Conservation (phyloP, 2,329 filamentous ascomycete genomes). For the Clarireedia hainanense region DNA sequence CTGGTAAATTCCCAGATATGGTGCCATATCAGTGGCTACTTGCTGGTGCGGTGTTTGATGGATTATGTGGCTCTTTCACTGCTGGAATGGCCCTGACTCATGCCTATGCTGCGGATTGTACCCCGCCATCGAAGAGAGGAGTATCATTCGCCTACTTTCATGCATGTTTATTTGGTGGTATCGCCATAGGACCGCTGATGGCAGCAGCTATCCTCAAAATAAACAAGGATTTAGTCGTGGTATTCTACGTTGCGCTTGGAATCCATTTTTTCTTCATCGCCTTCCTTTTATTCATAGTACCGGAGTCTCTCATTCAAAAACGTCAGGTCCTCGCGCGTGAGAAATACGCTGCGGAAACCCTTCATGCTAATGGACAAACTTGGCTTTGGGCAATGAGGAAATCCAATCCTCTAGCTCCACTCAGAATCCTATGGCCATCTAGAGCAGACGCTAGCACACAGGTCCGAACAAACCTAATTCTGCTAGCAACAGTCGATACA, state of each 20-base stretch:
- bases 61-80: slow-evolving; percentile 82
- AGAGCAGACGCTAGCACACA: slow-evolving; percentile 51
- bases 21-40: slow-evolving; percentile 75
- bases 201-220: slow-evolving; percentile 72
- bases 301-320: slow-evolving; percentile 74
- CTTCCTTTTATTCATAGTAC: slow-evolving; percentile 63
- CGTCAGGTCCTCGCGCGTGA: slow-evolving; percentile 64
- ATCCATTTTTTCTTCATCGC: slow-evolving; percentile 69
- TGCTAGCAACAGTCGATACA: slow-evolving; percentile 74
- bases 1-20: slow-evolving; percentile 64
- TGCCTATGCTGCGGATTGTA: slow-evolving; percentile 87
- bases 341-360: slow-evolving; percentile 47
- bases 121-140: slow-evolving; percentile 67
- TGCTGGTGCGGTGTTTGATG: slow-evolving; percentile 70
- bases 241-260: slow-evolving; percentile 74
- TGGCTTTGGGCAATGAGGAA: slow-evolving; percentile 30
- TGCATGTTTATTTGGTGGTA: slow-evolving; percentile 79
- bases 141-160: slow-evolving; percentile 87
- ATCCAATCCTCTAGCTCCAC: slow-evolving; percentile 65
- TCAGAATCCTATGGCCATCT: slow-evolving; percentile 69
- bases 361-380: slow-evolving; percentile 13
- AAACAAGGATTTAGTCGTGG: slow-evolving; percentile 66
- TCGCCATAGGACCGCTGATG: slow-evolving; percentile 77
- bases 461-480: slow-evolving; percentile 72
- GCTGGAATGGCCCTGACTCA: slow-evolving; percentile 68